Evolutionary conservation across 1,139 yeast species (phyloP), one percentile per base, ranked within the genome.

Genomic region (Candida freyschussii): DNA sequence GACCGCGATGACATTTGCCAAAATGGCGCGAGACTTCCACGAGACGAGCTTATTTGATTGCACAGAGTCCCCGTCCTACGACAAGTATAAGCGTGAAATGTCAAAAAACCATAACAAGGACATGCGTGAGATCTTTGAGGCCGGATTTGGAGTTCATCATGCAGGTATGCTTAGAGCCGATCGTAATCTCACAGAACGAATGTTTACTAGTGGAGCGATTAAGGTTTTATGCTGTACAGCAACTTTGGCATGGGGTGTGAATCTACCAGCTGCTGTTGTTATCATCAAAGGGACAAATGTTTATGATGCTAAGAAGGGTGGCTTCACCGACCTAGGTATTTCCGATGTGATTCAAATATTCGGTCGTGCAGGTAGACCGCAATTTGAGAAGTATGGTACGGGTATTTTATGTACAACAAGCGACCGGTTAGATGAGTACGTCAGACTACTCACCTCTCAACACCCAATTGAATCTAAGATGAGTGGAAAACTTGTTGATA

Each of bases 291-390:
- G 99, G 1, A 93, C 99, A 0, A 96, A 87, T 53, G 86, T 93
- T 0, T 93, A 93, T 55, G 95, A 93, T 57, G 75, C 98, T 0
- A 86, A 89, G 53, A 84, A 82, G 37, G 98, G 98, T 67, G 96
- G 97, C 0, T 86, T 79, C 56, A 77, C 81, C 4, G 98, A 93
- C 53, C 67, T 93, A 34, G 96, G 97, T 2, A 89, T 93, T 14
- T 83, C 96, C 0, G 99, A 93, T 61, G 96, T 93, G 22, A 82
- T 93, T 41, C 99, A 93, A 62, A 93, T 93, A 49, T 91, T 93
- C 63, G 99, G 99, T 48, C 84, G 99, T 65, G 98, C 98, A 24
- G 99, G 99, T 62, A 78, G 99, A 62, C 99, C 99, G 0, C 98
- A 94, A 48, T 93, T 77, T 59, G 96, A 93, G 50, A 75, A 75